Percentiles rank a stretch among this genome's conserved stretches.
phyloP scores from a whole-genome alignment of 2,329 filamentous ascomycete genomes.

The Fusarium nanum region DNA sequence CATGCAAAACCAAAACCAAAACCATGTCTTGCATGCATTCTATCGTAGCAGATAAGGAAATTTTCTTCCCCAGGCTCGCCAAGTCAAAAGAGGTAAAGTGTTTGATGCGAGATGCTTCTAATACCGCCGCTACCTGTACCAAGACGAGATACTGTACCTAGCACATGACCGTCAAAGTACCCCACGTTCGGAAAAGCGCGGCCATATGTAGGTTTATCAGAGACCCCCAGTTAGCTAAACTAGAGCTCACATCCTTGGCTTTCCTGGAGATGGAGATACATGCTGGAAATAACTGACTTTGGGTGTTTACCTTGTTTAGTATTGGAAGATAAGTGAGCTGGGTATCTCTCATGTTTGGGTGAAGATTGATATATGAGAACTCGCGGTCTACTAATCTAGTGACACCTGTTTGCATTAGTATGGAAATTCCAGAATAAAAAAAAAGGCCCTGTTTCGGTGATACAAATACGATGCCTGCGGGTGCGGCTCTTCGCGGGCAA shows the following conservation, averaged over 20 bases:
- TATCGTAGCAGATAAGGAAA: slow-evolving; percentile 17
- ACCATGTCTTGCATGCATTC: neutral
- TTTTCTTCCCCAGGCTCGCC: slow-evolving; percentile 19
- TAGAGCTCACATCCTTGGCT: slow-evolving; percentile 17
- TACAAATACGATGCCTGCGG: neutral
- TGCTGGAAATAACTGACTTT: neutral
- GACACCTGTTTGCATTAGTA: neutral
- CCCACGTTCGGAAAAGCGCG: slow-evolving; percentile 46
- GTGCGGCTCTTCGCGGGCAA: slow-evolving; percentile 46
- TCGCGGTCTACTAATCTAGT: neutral
- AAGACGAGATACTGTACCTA: slow-evolving; percentile 5
- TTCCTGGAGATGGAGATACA: neutral
- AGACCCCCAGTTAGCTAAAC: slow-evolving; percentile 14
- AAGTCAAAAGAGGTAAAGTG: slow-evolving; percentile 26
- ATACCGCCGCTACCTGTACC: slow-evolving; percentile 4
- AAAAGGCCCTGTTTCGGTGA: neutral
- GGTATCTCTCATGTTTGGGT: neutral
- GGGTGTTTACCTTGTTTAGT: neutral
- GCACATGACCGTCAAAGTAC: slow-evolving; percentile 40
- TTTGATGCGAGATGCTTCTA: slow-evolving; percentile 9
- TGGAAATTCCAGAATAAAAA: neutral
- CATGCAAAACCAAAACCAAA: slow-evolving; percentile 1
- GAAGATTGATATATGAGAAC: neutral
- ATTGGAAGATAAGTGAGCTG: neutral
- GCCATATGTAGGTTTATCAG: slow-evolving; percentile 20